phyloP scores from a whole-genome alignment of 768 basidiomycete genomes.

The Punctularia strigosozonata region DNA sequence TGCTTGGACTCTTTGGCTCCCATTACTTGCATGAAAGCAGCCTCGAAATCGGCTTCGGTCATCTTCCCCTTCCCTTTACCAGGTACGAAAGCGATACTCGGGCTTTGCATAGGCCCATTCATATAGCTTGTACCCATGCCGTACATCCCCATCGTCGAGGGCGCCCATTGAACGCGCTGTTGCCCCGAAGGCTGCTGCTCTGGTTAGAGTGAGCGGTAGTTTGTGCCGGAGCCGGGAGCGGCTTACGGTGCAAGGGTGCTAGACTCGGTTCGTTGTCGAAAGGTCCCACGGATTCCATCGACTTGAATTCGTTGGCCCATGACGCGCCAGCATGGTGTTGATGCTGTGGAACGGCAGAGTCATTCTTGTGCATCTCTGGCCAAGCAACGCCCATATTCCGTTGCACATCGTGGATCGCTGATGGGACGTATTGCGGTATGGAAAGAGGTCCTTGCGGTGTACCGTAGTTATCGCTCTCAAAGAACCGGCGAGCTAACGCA shows the following conservation, averaged over 20 bases:
- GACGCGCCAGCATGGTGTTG: no score
- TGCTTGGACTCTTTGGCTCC: conserved; percentile 37
- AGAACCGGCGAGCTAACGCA: conserved; percentile 72
- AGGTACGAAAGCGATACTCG: conserved; percentile 15
- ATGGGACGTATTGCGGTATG: neutral
- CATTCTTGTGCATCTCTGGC: no score
- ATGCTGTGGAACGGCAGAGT: conserved; percentile 22
- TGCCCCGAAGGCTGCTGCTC: no score
- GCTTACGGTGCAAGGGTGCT: no score
- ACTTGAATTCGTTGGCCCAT: conserved; percentile 15
- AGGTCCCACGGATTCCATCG: no score
- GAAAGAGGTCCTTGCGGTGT: conserved; percentile 16
- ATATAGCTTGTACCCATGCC: conserved; percentile 13
- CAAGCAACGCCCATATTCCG: no score
- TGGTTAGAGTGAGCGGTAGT: no score
- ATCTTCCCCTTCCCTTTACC: conserved; percentile 71
- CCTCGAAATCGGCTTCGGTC: conserved; percentile 70
- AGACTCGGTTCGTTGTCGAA: no score
- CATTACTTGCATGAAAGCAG: conserved; percentile 63
- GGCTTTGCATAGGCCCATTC: no score
- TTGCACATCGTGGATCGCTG: no score
- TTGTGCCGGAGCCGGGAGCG: no score
- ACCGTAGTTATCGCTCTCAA: conserved; percentile 33
- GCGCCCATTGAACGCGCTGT: no score
- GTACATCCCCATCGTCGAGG: conserved; percentile 12